Conservation (phyloP, 2,329 filamentous ascomycete species). For the Harringtonia aguacate region DNA sequence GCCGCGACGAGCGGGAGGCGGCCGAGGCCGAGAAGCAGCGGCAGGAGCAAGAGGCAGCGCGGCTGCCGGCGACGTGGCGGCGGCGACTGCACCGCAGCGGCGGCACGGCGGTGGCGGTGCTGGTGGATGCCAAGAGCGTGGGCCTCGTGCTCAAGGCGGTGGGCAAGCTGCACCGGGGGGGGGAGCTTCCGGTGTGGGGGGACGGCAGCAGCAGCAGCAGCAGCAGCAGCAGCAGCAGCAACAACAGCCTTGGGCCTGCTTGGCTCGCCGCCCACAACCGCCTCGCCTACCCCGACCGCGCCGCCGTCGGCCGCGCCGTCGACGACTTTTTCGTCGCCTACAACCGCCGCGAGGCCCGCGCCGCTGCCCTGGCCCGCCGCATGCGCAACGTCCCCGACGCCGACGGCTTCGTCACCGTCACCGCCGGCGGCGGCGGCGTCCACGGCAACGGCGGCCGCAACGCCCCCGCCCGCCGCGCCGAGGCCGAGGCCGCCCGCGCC, state of each 20-base stretch:
- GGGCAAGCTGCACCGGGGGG: constrained; percentile 48
- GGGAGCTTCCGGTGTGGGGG: constrained; percentile 55
- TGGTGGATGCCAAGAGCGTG: constrained; percentile 74
- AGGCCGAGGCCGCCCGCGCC: constrained; percentile 48
- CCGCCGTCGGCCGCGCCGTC: constrained; percentile 58
- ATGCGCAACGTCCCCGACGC: constrained; percentile 76
- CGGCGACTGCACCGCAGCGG: constrained; percentile 61
- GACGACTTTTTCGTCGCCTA: constrained; percentile 85
- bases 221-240: constrained; percentile 1
- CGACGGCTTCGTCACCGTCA: constrained; percentile 92
- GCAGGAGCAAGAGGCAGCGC: neutral
- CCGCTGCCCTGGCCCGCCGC: constrained; percentile 48
- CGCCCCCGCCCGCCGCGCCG: constrained; percentile 64
- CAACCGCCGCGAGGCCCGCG: constrained; percentile 57
- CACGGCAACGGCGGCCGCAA: constrained; percentile 50
- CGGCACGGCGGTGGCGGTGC: constrained; percentile 67
- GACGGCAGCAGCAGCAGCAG: constrained; percentile 16
- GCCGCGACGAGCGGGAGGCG: constrained; percentile 45
- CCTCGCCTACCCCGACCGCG: constrained; percentile 58
- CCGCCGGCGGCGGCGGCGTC: constrained; percentile 60
- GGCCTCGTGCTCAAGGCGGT: constrained; percentile 68
- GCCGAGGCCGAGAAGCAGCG: constrained; percentile 31
- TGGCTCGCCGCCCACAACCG: constrained; percentile 57
- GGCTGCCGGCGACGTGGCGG: constrained; percentile 63
- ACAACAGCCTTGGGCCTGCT: constrained; percentile 44